Evolutionary conservation across 2,329 filamentous ascomycete species (phyloP), one percentile per base, ranked within the genome.

Genomic region (Cordyceps sp.): DNA sequence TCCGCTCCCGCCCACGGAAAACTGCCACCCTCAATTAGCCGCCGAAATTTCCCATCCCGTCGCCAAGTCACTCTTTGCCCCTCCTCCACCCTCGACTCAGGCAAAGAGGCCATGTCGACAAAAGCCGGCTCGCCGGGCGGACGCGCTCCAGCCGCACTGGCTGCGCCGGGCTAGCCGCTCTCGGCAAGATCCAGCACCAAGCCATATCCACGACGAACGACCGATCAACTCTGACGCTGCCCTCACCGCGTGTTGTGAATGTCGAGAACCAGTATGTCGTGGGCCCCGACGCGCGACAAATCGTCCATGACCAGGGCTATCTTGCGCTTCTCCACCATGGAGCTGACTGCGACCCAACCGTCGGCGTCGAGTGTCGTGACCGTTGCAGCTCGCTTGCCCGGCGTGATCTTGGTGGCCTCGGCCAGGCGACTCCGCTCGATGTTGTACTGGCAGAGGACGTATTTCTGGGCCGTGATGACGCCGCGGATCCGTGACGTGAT

Each of bases 391-490:
- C 90, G 79, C 62, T 90, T 93, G 39, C 90, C 90, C 0, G 90
- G 90, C 0, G 90, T 94, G 50, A 96, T 81, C 43, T 69, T 69
- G 29, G 68, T 72, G 8, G 81, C 86, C 21, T 63, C 60, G 7
- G 64, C 48, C 35, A 98, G 70, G 33, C 71, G 69, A 30, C 58
- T 52, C 38, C 86, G 74, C 43, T 81, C 69, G 36, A 96, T 73
- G 59, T 98, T 98, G 67, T 96, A 98, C 50, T 92, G 85, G 63
- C 90, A 96, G 20, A 96, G 72, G 19, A 96, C 84, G 51, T 81
- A 96, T 55, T 75, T 78, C 60, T 98, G 84, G 9, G 90, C 90
- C 26, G 84, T 88, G 50, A 98, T 96, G 40, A 98, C 86, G 54
- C 90, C 90, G 37, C 73, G 71, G 49, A 98, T 93, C 46, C 90